Base-by-base conservation (phyloP, 257 asterid genomes). In the Cynanchum wilfordii region DNA sequence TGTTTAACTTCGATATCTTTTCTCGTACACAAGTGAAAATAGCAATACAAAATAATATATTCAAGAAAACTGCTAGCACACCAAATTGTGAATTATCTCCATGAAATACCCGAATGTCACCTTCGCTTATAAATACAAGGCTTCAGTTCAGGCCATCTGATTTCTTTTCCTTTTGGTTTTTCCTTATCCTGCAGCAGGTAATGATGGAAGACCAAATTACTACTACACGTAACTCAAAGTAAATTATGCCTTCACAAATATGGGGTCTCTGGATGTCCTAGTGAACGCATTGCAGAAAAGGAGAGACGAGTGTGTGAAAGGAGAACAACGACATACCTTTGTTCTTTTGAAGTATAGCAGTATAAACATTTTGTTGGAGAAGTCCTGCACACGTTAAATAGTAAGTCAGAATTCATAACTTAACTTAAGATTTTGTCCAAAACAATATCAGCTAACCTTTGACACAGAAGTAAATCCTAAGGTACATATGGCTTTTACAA, bases 71-170 rank as follows among this genome's bases (percentile, higher is more conserved):
- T 11, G 52, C 52, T 11, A 47, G 52, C 52, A 11, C 52, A 12
- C 5, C 13, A 2, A 2, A 15, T 47, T 12, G 52, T 47, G 19
- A 47, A 47, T 47, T 47, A 11, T 47, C 52, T 47, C 19, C 52
- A 15, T 13, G 5, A 47, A 47, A 47, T 71, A 44, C 45, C 20
- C 11, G 7, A 75, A 68, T 38, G 69, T 85, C 65, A 91, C 0
- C 96, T 87, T 12, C 97, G 96, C 84, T 91, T 91, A 82, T 89
- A 91, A 73, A 91, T 13, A 77, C 97, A 91, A 69, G 97, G 95
- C 81, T 91, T 91, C 82, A 91, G 73, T 70, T 88, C 91, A 50
- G 97, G 97, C 97, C 97, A 91, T 73, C 70, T 68, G 51, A 91
- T 83, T 44, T 49, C 64, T 67, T 84, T 66, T 24, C 17, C 82